Percentiles rank a stretch among this genome's conserved stretches.
Evolutionary conservation across 768 basidiomycete species (phyloP).

Genomic region (Hericium rajendrae): DNA sequence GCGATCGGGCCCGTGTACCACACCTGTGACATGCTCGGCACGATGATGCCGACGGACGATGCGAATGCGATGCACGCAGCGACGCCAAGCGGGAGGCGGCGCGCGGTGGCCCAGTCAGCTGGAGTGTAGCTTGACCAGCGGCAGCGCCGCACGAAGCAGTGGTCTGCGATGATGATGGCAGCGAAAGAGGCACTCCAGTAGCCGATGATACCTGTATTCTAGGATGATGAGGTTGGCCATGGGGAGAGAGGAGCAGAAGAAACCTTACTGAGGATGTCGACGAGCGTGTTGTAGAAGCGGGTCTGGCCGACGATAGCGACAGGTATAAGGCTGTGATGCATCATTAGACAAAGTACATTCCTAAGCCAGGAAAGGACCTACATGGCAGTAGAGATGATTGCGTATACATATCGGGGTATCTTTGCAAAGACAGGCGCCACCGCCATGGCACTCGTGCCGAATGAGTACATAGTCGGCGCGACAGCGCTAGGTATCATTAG

Average conservation of each 20-base stretch:
- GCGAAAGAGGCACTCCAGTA: constrained; percentile 33
- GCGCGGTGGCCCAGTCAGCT: constrained; percentile 26
- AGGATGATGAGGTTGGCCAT: neutral
- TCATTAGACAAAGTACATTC: neutral
- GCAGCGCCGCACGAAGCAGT: constrained; percentile 31
- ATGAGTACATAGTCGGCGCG: constrained; percentile 51
- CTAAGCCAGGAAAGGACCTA: constrained; percentile 15
- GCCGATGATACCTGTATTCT: constrained; percentile 28
- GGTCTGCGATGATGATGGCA: constrained; percentile 32
- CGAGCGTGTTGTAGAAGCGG: constrained; percentile 35
- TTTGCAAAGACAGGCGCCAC: constrained; percentile 22
- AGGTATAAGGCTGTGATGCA: constrained; percentile 30
- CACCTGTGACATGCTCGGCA: constrained; percentile 42
- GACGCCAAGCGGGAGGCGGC: constrained; percentile 29
- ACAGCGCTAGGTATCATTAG: constrained; percentile 45
- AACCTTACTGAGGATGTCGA: constrained; percentile 29
- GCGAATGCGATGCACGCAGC: constrained; percentile 33
- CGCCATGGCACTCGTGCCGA: constrained; percentile 38
- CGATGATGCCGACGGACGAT: constrained; percentile 29
- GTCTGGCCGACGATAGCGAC: constrained; percentile 36
- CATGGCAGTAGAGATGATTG: constrained; percentile 35
- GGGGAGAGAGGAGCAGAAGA: neutral
- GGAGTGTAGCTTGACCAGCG: constrained; percentile 28
- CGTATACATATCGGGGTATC: constrained; percentile 39
- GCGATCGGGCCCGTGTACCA: constrained; percentile 46